A percentile compares a stretch with the other conserved stretches of the same genome.
Evolutionary conservation across 2,329 filamentous ascomycete species (phyloP).

Genomic region (Diplodia intermedia): DNA sequence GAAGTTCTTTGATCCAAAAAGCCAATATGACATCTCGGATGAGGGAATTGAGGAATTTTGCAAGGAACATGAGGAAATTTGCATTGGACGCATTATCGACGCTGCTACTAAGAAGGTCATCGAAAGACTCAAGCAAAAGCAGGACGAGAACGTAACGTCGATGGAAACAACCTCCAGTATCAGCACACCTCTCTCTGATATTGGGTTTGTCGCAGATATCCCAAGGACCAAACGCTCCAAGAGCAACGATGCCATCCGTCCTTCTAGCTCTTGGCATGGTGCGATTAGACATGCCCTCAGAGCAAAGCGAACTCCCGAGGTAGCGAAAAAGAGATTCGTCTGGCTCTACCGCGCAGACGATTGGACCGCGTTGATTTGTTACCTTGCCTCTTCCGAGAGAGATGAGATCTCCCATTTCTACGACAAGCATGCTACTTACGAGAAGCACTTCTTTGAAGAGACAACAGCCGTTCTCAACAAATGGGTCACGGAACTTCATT

Average conservation of each 20-base stretch:
- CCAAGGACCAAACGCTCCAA: neutral
- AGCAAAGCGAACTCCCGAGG: neutral
- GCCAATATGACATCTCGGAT: neutral
- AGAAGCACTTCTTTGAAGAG: neutral
- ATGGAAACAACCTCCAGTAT: too few species aligned
- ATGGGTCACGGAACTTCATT: slow-evolving; percentile 7
- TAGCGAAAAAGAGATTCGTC: slow-evolving; percentile 8
- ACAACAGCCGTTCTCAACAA: neutral
- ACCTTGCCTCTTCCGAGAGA: neutral
- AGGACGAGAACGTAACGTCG: too few species aligned
- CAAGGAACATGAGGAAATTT: neutral
- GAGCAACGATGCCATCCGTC: neutral
- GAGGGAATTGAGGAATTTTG: neutral
- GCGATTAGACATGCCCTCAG: neutral
- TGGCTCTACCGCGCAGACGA: neutral
- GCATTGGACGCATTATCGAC: neutral
- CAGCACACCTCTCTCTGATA: neutral
- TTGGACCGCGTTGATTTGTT: neutral
- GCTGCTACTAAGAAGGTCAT: neutral
- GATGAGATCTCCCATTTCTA: neutral
- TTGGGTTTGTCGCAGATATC: neutral
- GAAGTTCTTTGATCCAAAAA: neutral
- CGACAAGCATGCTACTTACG: neutral
- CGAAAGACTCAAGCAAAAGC: neutral
- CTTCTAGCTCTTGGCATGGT: too few species aligned